Evolutionary conservation across 805 yeast genomes (phyloP), one percentile per base, ranked within the genome.

Genomic region (Teunomyces stri): DNA sequence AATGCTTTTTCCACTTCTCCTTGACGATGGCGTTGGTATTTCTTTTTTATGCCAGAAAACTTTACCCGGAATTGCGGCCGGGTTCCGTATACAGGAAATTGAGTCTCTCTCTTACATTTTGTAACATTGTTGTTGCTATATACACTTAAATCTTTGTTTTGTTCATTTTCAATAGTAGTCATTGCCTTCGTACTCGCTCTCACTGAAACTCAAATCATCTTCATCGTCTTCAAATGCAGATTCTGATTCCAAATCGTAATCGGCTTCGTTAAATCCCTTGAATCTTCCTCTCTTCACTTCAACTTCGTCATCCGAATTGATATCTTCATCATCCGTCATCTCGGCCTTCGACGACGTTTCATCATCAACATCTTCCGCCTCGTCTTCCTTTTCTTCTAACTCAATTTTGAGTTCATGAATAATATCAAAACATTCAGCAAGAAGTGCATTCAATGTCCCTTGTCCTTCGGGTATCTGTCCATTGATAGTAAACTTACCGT

Each of bases 401-500:
- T 90, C 96, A 30, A 88, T 84, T 61, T 89, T 87, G 64, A 94
- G 74, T 69, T 94, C 99, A 61, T 92, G 94, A 41, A 88, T 76
- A 49, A 92, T 85, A 65, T 94, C 99, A 64, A 89, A 94, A 65
- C 98, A 92, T 63, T 91, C 97, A 3, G 96, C 94, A 43, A 92
- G 72, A 48, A 92, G 69, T 0, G 96, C 96, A 64, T 84, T 90
- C 52, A 94, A 74, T n/a, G 96, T 82, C 5, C 97, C 99, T 68
- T 94, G 99, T 10, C 99, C 99, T 64, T 94, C 98, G 2, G 99
- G 99, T 37, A 94, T 86, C 53, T 89, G 87, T 44, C 83, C 88
- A 51, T 87, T 89, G 40, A 89, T 86, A 60, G 87, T 82, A 59
- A 94, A 94, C 70, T 89, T 92, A 6, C 99, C 99, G 63, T 94